Conservation (phyloP, 2,329 filamentous ascomycete genomes). For the Sclerotinia subarctica region DNA sequence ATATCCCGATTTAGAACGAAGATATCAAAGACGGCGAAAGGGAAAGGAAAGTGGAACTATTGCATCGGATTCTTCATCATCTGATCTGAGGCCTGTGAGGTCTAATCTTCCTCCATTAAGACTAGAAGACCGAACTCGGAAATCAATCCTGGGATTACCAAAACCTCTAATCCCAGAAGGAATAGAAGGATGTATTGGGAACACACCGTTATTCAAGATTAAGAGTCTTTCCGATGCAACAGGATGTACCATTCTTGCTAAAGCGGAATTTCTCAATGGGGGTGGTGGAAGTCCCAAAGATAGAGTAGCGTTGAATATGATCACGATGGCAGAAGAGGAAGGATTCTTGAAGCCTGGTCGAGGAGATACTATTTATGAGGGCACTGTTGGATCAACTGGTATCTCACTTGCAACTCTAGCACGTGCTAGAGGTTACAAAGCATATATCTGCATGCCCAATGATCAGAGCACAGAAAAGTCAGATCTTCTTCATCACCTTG, state of each 20-base stretch:
- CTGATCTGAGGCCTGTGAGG: constrained; percentile 34
- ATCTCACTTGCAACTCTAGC: constrained; percentile 91
- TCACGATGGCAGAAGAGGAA: constrained; percentile 72
- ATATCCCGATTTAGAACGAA: constrained; percentile 69
- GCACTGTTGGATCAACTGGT: constrained; percentile 92
- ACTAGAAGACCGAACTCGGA: constrained; percentile 55
- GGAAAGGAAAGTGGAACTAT: constrained; percentile 19
- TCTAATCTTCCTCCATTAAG: constrained; percentile 44
- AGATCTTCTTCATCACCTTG: constrained; percentile 81
- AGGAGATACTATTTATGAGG: constrained; percentile 95
- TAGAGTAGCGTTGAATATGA: constrained; percentile 87
- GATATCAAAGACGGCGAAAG: constrained; percentile 51
- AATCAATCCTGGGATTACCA: constrained; percentile 30
- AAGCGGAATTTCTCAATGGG: constrained; percentile 95
- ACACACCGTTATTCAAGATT: constrained; percentile 86
- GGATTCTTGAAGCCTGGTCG: constrained; percentile 74
- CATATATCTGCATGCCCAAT: constrained; percentile 96
- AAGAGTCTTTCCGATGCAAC: constrained; percentile 82
- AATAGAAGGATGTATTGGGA: constrained; percentile 87
- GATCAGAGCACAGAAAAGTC: constrained; percentile 89
- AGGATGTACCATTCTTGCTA: constrained; percentile 84
- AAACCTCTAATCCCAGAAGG: constrained; percentile 60
- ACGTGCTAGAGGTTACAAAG: constrained; percentile 81
- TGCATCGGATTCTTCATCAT: constrained; percentile 21
- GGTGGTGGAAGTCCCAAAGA: constrained; percentile 94